Base-by-base conservation (phyloP, 495 filamentous ascomycete species). In the Sphaerosporella brunnea region DNA sequence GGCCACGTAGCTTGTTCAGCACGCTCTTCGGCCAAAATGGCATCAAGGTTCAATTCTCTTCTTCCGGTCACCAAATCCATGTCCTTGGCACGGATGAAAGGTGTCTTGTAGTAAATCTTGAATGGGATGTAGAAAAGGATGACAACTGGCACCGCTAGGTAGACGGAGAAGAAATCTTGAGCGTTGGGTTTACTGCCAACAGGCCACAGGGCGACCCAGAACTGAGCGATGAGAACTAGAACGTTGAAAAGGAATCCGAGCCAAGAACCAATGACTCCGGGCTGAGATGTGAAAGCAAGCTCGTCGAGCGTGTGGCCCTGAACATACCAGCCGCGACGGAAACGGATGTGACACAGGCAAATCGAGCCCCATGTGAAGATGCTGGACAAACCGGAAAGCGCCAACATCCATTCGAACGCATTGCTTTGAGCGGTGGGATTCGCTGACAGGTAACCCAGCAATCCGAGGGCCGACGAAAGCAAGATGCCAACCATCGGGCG, bases 301-400 rank as follows among this genome's bases (percentile, higher is more conserved):
- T 94, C 82, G 28, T 79, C 65, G 11, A 88, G 64, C 8, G 63
- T 67, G 61, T 82, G 77, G 42, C 81, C 81, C 47, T 84, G 75
- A 1, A 69, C 44, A 13, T 64, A 65, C 85, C 84, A 93, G 8
- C 75, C 86, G 1, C 66, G 64, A 28, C 88, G 85, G 72, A 96
- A 96, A 23, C 87, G 84, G 64, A 96, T 92, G 63, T 96, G 88
- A 0, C 75, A 70, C 0, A 90, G 66, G 58, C 84, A 93, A 62
- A 95, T 84, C 34, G 80, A 85, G 42, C 77, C 79, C 88, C 88
- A 95, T 28, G 88, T 94, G 67, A 95, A 84, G 65, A 95, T 79
- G 18, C 80, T 82, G 0, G 81, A 86, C 9, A 96, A 73, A 36
- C 83, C 86, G 0, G 84, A 92, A 36, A 93, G 73, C 30, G 88